Conservation (phyloP, 257 asterid genomes). For the Solanum tarapatanum region DNA sequence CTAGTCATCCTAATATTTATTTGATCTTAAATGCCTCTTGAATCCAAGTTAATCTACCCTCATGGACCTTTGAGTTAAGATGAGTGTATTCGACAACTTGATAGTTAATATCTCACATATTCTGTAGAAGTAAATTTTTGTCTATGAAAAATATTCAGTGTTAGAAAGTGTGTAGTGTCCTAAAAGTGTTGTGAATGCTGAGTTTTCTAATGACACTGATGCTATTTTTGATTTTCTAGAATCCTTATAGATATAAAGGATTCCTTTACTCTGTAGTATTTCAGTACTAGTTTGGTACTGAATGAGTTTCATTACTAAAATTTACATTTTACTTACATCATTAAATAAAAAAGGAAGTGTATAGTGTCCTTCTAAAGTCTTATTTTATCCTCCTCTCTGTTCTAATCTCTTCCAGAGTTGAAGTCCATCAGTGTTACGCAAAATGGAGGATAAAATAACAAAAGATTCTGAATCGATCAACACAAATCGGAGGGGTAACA, state of each 20-base stretch:
- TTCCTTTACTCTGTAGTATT: neutral
- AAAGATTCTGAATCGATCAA: neutral
- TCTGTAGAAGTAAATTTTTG: neutral
- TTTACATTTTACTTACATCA: neutral
- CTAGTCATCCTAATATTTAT: too few relatives aligned
- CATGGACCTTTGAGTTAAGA: neutral
- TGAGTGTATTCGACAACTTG: neutral
- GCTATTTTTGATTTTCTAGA: neutral
- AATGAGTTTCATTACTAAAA: neutral
- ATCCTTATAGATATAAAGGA: neutral
- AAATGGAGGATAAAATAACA: neutral
- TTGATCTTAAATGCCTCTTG: too few relatives aligned
- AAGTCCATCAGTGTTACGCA: neutral
- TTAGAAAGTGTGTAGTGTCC: neutral
- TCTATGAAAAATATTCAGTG: neutral
- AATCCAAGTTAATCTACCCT: neutral
- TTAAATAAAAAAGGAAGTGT: neutral
- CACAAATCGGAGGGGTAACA: constrained; percentile 12
- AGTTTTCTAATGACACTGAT: neutral
- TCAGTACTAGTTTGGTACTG: neutral
- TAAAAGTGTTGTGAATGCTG: neutral
- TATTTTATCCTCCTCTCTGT: neutral
- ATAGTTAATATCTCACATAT: neutral
- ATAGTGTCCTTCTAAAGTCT: neutral
- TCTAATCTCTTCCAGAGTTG: neutral